These are phyloP conservation scores for Asterophora parasitica DNA, from an alignment of 768 basidiomycete species.

Conservation along the genomic window DNA sequence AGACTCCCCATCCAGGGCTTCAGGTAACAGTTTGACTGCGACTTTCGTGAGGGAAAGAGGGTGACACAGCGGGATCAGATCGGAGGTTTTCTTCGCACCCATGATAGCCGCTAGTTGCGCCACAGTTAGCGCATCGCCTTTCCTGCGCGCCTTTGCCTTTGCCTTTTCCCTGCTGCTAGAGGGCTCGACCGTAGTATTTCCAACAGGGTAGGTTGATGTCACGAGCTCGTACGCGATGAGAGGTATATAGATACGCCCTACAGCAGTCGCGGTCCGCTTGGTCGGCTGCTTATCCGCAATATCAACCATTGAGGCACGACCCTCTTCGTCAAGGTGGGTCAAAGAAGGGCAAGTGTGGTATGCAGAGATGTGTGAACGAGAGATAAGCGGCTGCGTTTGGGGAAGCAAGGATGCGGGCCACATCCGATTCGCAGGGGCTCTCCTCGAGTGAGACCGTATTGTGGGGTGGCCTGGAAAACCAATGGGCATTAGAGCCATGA, in stretches of 20 bases:
- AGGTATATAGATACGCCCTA: conserved; percentile 68
- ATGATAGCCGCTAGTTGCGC: conserved; percentile 86
- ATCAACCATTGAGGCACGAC: conserved; percentile 82
- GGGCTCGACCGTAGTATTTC: conserved; percentile 11
- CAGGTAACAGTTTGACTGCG: conserved; percentile 54
- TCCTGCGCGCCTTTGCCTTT: conserved; percentile 48
- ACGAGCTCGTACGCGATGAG: conserved; percentile 61
- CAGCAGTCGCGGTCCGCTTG: conserved; percentile 67
- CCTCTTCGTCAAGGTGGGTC: conserved; percentile 70
- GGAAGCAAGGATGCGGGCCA: not conserved
- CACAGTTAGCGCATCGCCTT: conserved; percentile 69
- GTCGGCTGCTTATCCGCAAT: conserved; percentile 60
- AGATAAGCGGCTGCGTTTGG: not conserved
- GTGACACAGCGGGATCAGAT: conserved; percentile 86
- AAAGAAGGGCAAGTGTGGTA: conserved; percentile 32
- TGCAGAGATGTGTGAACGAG: conserved; percentile 14
- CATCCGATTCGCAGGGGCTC: not conserved
- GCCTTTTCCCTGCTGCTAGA: conserved; percentile 25
- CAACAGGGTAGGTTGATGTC: conserved; percentile 34
- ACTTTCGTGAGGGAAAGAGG: conserved; percentile 72
- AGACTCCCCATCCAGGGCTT: conserved; percentile 19
- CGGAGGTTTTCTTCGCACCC: conserved; percentile 79
- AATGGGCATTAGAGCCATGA: conserved; percentile 11
- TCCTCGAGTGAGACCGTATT: not conserved
- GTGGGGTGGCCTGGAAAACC: conserved; percentile 14